Evolutionary conservation across 345 rosid species (phyloP).

Genomic region (Citrus inodora): DNA sequence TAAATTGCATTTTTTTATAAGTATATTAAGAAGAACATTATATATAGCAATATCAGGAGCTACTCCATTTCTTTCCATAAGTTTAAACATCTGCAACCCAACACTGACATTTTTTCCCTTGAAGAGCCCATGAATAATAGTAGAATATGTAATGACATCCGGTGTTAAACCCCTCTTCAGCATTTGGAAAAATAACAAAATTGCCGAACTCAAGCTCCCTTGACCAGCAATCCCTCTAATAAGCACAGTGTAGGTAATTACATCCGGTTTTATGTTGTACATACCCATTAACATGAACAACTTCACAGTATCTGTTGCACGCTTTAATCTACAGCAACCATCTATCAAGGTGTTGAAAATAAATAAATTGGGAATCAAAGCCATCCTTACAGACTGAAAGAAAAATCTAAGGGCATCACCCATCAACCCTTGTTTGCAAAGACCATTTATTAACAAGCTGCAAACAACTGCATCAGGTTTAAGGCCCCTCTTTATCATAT

Average conservation of each 20-base stretch:
- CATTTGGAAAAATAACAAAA: slow-evolving; percentile 38
- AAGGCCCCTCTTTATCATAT: slow-evolving; percentile 30
- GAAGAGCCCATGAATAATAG: slow-evolving; percentile 40
- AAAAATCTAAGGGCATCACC: slow-evolving; percentile 37
- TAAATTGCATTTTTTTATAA: slow-evolving; percentile 19
- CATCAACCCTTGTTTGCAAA: slow-evolving; percentile 46
- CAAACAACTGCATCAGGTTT: slow-evolving; percentile 33
- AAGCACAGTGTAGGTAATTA: slow-evolving; percentile 40
- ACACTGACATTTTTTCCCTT: slow-evolving; percentile 33
- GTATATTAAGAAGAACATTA: slow-evolving; percentile 39
- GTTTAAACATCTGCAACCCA: slow-evolving; percentile 36
- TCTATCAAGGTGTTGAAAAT: slow-evolving; percentile 43
- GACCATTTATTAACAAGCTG: slow-evolving; percentile 40
- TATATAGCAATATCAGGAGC: slow-evolving; percentile 39
- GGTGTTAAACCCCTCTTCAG: slow-evolving; percentile 42
- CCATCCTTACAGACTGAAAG: slow-evolving; percentile 21
- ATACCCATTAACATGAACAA: slow-evolving; percentile 27
- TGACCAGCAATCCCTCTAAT: slow-evolving; percentile 11
- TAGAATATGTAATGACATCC: slow-evolving; percentile 42
- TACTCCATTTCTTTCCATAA: slow-evolving; percentile 36
- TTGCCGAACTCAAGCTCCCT: slow-evolving; percentile 30
- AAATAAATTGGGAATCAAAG: slow-evolving; percentile 30
- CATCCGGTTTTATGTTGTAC: slow-evolving; percentile 31
- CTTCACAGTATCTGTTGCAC: slow-evolving; percentile 24
- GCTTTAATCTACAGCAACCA: slow-evolving; percentile 40